Percentiles rank a stretch among this genome's conserved stretches.
phyloP scores from a whole-genome alignment of 2,329 filamentous ascomycete genomes.

The Cadophora sp. region DNA sequence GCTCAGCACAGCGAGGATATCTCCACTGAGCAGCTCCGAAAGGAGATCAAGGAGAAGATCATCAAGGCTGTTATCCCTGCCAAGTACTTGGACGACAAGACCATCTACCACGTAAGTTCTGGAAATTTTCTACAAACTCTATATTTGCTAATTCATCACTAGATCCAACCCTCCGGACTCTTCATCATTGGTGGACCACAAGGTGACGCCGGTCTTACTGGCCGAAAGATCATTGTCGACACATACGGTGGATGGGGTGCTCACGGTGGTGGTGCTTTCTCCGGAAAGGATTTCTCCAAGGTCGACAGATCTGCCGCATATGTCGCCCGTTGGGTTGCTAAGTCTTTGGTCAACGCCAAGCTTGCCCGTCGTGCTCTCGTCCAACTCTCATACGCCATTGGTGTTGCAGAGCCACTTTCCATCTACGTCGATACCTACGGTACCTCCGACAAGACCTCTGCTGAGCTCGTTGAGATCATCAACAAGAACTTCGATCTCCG shows the following conservation, averaged over 20 bases:
- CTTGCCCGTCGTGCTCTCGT: conserved; percentile 93
- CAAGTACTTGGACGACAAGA: conserved; percentile 90
- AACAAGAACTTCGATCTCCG: conserved; percentile 96
- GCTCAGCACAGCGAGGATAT: conserved; percentile 92
- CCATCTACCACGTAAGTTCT: conserved; percentile 85
- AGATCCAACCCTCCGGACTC: conserved; percentile 95
- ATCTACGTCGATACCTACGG: conserved; percentile 98
- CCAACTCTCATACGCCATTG: conserved; percentile 99
- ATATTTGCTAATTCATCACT: conserved; percentile 29
- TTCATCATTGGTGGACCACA: conserved; percentile 99
- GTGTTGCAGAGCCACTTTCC: conserved; percentile 96
- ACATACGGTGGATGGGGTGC: conserved; percentile 99
- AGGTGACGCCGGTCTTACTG: conserved; percentile 97
- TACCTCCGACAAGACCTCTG: conserved; percentile 86
- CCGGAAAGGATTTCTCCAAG: conserved; percentile 99
- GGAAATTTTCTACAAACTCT: background rate
- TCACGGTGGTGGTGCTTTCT: conserved; percentile 99
- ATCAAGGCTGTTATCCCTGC: conserved; percentile 93
- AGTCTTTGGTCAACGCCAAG: conserved; percentile 89
- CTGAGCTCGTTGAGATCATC: conserved; percentile 96
- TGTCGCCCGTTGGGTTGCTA: conserved; percentile 97
- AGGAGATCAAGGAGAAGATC: conserved; percentile 97
- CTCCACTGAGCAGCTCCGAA: conserved; percentile 88
- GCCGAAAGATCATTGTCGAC: conserved; percentile 98
- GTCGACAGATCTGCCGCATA: conserved; percentile 98